These are phyloP conservation scores for Aspergillus quadricinctus DNA, from an alignment of 2,329 filamentous ascomycete species.

Conservation along the genomic window DNA sequence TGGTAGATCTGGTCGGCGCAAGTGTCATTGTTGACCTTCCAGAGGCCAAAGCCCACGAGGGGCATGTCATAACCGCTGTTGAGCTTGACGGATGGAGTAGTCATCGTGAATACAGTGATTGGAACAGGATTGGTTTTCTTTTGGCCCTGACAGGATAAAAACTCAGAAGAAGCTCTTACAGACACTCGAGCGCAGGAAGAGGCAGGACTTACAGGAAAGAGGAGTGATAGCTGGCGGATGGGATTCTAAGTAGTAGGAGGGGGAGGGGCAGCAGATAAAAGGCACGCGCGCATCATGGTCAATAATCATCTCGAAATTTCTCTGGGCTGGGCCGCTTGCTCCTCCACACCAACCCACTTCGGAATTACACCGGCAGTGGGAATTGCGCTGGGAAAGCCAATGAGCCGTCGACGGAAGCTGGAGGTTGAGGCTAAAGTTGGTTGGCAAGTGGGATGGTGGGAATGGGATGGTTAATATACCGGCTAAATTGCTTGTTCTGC, in stretches of 20 bases:
- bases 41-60: conserved; percentile 53
- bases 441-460: neutral
- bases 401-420: neutral
- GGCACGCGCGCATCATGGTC: neutral
- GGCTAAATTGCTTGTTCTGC: neutral
- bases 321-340: neutral
- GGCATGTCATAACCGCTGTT: conserved; percentile 37
- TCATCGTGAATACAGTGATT: neutral
- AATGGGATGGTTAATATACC: neutral
- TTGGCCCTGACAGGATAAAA: neutral
- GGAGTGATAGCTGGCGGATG: neutral
- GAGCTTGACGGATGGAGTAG: conserved; percentile 13
- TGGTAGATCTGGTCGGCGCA: conserved; percentile 76
- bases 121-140: neutral
- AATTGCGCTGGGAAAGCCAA: neutral
- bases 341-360: neutral
- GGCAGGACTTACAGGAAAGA: neutral
- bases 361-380: neutral
- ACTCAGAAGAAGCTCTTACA: neutral
- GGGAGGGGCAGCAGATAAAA: neutral
- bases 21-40: conserved; percentile 74
- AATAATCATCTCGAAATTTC: neutral
- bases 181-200: neutral
- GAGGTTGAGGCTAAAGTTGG: neutral
- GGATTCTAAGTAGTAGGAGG: neutral